phyloP scores from a whole-genome alignment of 345 rosid genomes.

The Mangifera indica region DNA sequence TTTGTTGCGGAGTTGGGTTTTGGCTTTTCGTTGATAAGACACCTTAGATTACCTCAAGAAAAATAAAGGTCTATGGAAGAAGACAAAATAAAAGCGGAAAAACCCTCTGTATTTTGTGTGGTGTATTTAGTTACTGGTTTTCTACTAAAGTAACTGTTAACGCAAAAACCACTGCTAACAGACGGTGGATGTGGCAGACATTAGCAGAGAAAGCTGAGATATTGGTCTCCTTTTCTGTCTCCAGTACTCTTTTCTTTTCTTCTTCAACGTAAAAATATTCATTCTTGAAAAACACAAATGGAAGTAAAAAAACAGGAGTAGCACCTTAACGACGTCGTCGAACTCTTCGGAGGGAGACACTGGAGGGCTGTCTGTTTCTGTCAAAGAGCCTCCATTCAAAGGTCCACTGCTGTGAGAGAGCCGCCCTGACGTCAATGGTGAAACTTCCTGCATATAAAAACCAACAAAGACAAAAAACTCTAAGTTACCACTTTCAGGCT shows the following conservation, averaged over 20 bases:
- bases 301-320: not conserved
- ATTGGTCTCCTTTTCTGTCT: constrained; percentile 26
- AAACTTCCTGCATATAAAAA: constrained; percentile 61
- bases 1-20: not conserved
- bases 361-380: constrained; percentile 76
- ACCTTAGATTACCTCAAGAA: constrained; percentile 21
- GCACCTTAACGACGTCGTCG: constrained; percentile 88
- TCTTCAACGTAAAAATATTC: not conserved
- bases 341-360: constrained; percentile 84
- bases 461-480: not conserved
- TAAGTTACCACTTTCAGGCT: not conserved
- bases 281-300: not conserved
- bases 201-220: constrained; percentile 19
- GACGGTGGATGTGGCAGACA: constrained; percentile 6
- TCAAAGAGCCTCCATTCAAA: constrained; percentile 52
- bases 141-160: constrained; percentile 7
- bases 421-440: constrained; percentile 91
- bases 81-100: constrained; percentile 28
- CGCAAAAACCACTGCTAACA: constrained; percentile 10
- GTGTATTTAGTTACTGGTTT: not conserved
- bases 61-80: constrained; percentile 31
- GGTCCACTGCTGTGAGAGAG: constrained; percentile 96
- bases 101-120: constrained; percentile 14
- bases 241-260: constrained; percentile 5
- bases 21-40: constrained; percentile 23